Percentiles rank a stretch among this genome's conserved stretches.
These are phyloP conservation scores for Jasminum sambac DNA, from an alignment of 257 asterid genomes.

Conservation along the genomic window DNA sequence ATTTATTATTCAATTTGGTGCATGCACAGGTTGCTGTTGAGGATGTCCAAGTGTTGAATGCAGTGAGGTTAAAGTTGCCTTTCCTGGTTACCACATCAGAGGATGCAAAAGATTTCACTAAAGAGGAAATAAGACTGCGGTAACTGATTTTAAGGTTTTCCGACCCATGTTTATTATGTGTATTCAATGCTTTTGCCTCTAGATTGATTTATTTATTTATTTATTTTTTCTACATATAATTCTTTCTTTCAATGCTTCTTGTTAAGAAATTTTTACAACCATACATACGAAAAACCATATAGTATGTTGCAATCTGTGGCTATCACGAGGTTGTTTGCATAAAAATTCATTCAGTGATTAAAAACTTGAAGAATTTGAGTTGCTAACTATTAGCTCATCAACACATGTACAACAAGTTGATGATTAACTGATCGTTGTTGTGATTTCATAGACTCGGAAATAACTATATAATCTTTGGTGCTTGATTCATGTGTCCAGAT, in stretches of 20 bases:
- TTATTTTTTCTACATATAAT: background rate
- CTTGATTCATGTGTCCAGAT: slow-evolving; percentile 42
- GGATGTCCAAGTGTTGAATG: slow-evolving; percentile 70
- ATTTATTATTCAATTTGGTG: slow-evolving; percentile 12
- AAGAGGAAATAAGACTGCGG: slow-evolving; percentile 96
- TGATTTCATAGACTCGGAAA: background rate
- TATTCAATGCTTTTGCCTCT: background rate
- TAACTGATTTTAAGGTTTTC: slow-evolving; percentile 25
- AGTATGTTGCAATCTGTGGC: background rate
- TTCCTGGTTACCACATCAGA: slow-evolving; percentile 87
- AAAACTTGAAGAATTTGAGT: background rate
- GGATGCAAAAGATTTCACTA: slow-evolving; percentile 69
- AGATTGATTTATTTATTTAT: background rate
- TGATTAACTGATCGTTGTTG: background rate
- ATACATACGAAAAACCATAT: background rate
- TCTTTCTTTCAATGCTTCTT: background rate
- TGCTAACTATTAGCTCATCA: background rate
- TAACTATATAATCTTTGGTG: background rate
- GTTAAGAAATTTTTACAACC: background rate
- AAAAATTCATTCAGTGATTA: background rate
- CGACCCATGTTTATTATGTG: background rate
- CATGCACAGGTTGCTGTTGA: slow-evolving; percentile 78
- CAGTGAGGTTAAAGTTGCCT: slow-evolving; percentile 80
- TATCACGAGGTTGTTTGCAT: background rate
- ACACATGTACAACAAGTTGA: background rate